Conservation (phyloP, 2,329 filamentous ascomycete species). For the Cladophialophora yegresii region DNA sequence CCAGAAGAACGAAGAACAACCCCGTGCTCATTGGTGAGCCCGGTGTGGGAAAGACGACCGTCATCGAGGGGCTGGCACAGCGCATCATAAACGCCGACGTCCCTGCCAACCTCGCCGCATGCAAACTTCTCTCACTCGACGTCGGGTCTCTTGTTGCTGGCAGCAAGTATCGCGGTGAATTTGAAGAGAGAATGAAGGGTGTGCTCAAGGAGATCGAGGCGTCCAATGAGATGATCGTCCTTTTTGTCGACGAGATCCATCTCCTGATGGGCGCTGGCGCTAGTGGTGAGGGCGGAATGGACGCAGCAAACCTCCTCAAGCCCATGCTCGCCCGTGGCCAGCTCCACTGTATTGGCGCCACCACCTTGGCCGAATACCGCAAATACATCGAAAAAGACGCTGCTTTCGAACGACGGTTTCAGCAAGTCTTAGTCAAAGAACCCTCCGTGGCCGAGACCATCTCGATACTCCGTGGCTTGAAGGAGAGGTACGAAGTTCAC, state of each 20-base stretch:
- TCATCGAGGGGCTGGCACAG: conserved; percentile 92
- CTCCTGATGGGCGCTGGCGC: conserved; percentile 96
- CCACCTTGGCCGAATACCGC: conserved; percentile 90
- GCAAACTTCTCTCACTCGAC: conserved; percentile 90
- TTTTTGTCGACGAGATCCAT: conserved; percentile 99
- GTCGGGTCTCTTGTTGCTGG: conserved; percentile 93
- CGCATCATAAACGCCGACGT: conserved; percentile 96
- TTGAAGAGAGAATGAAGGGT: conserved; percentile 99
- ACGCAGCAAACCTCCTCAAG: conserved; percentile 95
- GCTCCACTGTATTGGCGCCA: conserved; percentile 96
- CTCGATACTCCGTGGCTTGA: conserved; percentile 96
- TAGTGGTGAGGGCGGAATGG: conserved; percentile 96
- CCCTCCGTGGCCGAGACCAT: conserved; percentile 85
- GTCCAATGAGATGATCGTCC: conserved; percentile 92
- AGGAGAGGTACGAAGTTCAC: conserved; percentile 97
- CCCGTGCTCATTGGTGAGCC: conserved; percentile 97
- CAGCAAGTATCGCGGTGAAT: conserved; percentile 98
- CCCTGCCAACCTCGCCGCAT: conserved; percentile 89
- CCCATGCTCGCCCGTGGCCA: conserved; percentile 97
- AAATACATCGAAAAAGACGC: conserved; percentile 99
- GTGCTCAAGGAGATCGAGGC: conserved; percentile 95
- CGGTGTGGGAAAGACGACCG: conserved; percentile 97
- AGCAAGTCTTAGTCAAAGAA: conserved; percentile 96
- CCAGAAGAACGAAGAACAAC: conserved; percentile 94
- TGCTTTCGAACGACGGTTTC: conserved; percentile 96